These are phyloP conservation scores for Domatiomyces globalis DNA, from an alignment of 2,329 filamentous ascomycete species.

Conservation along the genomic window DNA sequence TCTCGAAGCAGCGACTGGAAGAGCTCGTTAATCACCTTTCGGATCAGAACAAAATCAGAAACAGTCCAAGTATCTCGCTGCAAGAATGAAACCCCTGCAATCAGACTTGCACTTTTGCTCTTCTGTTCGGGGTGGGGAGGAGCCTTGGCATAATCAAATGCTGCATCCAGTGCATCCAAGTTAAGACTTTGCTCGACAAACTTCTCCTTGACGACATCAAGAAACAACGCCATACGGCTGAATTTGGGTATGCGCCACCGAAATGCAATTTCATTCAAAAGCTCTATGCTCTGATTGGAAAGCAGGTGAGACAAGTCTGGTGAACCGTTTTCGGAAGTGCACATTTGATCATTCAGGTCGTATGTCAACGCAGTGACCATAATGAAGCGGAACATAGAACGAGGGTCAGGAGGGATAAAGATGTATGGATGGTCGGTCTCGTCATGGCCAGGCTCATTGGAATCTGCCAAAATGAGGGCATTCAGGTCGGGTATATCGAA, in stretches of 20 bases:
- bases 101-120: constrained; percentile 39
- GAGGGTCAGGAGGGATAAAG: constrained; percentile 75
- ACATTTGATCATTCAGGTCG: constrained; percentile 42
- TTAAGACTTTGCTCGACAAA: constrained; percentile 71
- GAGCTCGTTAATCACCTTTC: constrained; percentile 57
- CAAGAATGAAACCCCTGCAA: constrained; percentile 29
- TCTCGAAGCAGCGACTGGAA: constrained; percentile 76
- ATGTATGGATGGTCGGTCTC: constrained; percentile 53
- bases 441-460: neutral
- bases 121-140: constrained; percentile 49
- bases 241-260: constrained; percentile 82
- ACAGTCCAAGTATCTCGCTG: constrained; percentile 54
- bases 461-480: neutral
- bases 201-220: constrained; percentile 75
- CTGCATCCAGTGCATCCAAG: constrained; percentile 66
- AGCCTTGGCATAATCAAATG: constrained; percentile 70
- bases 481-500: constrained; percentile 45
- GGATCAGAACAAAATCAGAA: constrained; percentile 55
- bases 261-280: constrained; percentile 70
- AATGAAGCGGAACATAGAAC: constrained; percentile 70
- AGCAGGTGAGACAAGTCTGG: constrained; percentile 39
- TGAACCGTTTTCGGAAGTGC: constrained; percentile 26
- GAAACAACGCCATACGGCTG: constrained; percentile 62
- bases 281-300: constrained; percentile 64
- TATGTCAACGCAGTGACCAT: constrained; percentile 58